These are phyloP conservation scores for Fonsecaea monophora DNA, from an alignment of 2,329 filamentous ascomycete genomes.

Conservation along the genomic window DNA sequence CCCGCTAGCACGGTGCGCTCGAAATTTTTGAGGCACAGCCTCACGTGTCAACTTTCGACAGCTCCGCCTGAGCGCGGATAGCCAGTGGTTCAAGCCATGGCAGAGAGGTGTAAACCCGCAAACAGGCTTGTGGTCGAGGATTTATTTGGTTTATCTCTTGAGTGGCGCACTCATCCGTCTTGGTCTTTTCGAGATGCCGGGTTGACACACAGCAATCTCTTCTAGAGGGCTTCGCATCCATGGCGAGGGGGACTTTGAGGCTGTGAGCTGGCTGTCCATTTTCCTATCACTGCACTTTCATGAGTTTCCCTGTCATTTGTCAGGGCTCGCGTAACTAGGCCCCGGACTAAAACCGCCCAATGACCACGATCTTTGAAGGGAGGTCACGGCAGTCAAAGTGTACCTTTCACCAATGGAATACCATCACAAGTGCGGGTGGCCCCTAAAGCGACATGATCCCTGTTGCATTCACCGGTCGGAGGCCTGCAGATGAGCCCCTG, in stretches of 20 bases:
- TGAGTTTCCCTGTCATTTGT: not conserved
- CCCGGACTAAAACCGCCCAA: not conserved
- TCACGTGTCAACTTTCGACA: too few species aligned
- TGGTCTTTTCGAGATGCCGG: too few species aligned
- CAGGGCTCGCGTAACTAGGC: not conserved
- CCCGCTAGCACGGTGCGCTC: too few species aligned
- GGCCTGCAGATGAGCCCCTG: not conserved
- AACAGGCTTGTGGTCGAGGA: too few species aligned
- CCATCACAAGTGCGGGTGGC: not conserved
- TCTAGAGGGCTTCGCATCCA: not conserved
- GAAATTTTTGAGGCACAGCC: too few species aligned
- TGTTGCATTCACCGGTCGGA: slow-evolving; percentile 1
- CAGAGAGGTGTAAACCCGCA: too few species aligned
- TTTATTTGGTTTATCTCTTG: too few species aligned
- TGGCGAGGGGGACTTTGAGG: not conserved
- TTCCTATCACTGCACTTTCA: not conserved
- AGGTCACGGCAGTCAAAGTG: not conserved
- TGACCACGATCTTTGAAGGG: not conserved
- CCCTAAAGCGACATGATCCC: not conserved
- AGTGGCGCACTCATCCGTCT: too few species aligned
- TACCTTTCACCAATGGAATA: slow-evolving; percentile 1
- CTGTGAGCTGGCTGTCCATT: not conserved
- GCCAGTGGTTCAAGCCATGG: too few species aligned
- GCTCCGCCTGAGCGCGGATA: too few species aligned
- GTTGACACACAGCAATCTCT: not conserved